Conservation (phyloP, 164 flowering plant species). For the Vitis vinifera region ASM3070453v1 NC_081806.1:5323001-5323500, state of each 20-base stretch:
- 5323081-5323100: conserved; percentile 53
- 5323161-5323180: conserved; percentile 60
- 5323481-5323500: background rate
- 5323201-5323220: background rate
- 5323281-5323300: background rate
- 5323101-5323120: conserved; percentile 68
- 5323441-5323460: background rate
- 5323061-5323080: conserved; percentile 78
- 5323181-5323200: conserved; percentile 54
- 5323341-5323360: too few relatives aligned
- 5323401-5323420: too few relatives aligned
- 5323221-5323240: too few relatives aligned
- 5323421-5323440: too few relatives aligned
- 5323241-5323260: too few relatives aligned
- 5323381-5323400: too few relatives aligned
- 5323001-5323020: conserved; percentile 63
- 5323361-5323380: too few relatives aligned
- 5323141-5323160: conserved; percentile 34
- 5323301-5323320: background rate
- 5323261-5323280: background rate
- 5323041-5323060: conserved; percentile 64
- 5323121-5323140: conserved; percentile 62
- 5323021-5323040: conserved; percentile 50
- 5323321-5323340: background rate
- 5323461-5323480: background rate